phyloP scores from a whole-genome alignment of 352 stramenopile species.

The Poterioochromonas sp. region DNA sequence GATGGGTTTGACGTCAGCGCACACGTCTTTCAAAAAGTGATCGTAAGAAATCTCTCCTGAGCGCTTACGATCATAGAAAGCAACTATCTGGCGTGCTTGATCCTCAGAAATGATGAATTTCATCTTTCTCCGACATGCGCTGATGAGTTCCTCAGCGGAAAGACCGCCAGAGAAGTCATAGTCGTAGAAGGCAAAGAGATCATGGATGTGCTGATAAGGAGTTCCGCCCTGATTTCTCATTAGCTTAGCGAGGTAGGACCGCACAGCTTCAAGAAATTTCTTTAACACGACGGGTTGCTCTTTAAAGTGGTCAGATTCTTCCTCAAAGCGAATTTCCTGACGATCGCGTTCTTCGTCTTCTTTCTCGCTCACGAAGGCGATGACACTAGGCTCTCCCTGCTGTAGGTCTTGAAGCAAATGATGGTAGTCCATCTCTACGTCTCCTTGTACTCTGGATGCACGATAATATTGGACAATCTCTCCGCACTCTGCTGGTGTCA shows the following conservation, averaged over 20 bases:
- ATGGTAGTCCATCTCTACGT: conserved; percentile 1
- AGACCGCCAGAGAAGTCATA: conserved; percentile 19
- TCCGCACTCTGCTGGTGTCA: neutral
- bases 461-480: neutral
- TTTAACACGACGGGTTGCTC: neutral
- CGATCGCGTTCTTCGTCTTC: neutral
- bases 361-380: neutral
- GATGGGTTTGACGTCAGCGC: neutral
- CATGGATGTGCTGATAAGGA: neutral
- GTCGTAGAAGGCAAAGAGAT: neutral
- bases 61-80: conserved; percentile 8
- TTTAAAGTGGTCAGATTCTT: neutral
- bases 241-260: neutral
- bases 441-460: neutral
- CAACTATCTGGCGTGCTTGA: neutral
- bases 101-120: neutral
- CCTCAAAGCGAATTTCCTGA: neutral
- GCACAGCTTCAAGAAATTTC: conserved; percentile 23
- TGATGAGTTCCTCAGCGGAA: neutral
- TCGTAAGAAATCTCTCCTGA: neutral
- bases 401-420: neutral
- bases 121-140: neutral
- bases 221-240: conserved; percentile 17
- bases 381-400: neutral
- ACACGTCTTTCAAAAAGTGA: neutral